phyloP scores from a whole-genome alignment of 331 rosid genomes.

The Spiraea crenata region DNA sequence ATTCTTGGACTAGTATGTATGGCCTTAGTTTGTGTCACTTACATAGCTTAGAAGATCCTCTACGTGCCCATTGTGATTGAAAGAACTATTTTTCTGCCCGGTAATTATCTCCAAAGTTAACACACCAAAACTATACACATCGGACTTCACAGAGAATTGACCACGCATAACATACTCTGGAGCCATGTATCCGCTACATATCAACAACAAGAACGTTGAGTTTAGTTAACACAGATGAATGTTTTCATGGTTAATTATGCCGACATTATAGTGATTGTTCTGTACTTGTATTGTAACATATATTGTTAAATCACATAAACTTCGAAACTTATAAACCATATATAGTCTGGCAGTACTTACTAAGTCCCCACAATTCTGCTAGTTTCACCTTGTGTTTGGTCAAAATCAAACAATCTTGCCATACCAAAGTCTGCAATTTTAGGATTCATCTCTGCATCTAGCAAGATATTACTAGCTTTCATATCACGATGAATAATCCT shows the following conservation, averaged over 20 bases:
- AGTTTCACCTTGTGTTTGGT: slow-evolving; percentile 42
- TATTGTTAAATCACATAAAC: too few relatives aligned
- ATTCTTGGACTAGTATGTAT: background rate
- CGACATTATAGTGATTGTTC: background rate
- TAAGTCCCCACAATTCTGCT: slow-evolving; percentile 40
- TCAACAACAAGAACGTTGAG: too few relatives aligned
- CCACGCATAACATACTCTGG: slow-evolving; percentile 35
- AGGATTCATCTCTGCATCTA: slow-evolving; percentile 41
- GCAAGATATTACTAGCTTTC: slow-evolving; percentile 38
- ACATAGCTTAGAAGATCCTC: slow-evolving; percentile 34
- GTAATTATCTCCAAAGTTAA: slow-evolving; percentile 16
- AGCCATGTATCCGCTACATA: slow-evolving; percentile 42
- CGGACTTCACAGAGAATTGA: slow-evolving; percentile 42
- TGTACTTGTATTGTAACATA: background rate
- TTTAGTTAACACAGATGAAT: background rate
- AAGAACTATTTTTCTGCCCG: slow-evolving; percentile 28
- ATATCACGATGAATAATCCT: slow-evolving; percentile 51
- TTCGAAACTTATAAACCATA: background rate
- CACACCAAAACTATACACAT: slow-evolving; percentile 30
- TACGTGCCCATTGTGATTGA: slow-evolving; percentile 22
- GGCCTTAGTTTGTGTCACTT: background rate
- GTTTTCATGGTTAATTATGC: background rate
- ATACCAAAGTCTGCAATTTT: slow-evolving; percentile 60
- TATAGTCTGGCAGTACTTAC: slow-evolving; percentile 27
- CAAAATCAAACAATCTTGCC: slow-evolving; percentile 37